These are phyloP conservation scores for Chlamydomonas sp. DNA, from an alignment of 139 green algal species.

Conservation along the genomic window DNA sequence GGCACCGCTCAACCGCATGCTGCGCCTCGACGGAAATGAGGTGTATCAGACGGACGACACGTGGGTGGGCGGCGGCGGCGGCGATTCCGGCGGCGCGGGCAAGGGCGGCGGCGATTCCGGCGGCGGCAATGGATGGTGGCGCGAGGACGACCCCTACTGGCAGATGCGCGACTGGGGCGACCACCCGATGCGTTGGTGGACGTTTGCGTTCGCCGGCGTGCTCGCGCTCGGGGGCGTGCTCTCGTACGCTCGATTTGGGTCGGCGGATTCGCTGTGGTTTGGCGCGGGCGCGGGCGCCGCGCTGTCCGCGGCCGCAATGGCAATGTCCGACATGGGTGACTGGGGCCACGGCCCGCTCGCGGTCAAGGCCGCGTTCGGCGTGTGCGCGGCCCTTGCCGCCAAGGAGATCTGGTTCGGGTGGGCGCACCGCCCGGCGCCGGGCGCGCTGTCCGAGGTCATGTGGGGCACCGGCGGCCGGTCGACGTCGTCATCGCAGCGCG, in stretches of 20 bases:
- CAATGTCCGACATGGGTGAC: background rate
- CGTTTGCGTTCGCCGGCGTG: slow-evolving; percentile 29
- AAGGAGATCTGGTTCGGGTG: slow-evolving; percentile 8
- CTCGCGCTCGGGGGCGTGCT: slow-evolving; percentile 31
- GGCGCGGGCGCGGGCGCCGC: background rate
- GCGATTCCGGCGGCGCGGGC: background rate
- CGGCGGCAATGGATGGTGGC: slow-evolving; percentile 24
- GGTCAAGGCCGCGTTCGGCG: slow-evolving; percentile 9
- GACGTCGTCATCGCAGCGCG: too few relatives aligned
- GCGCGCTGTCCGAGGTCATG: background rate
- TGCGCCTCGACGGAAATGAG: slow-evolving; percentile 17
- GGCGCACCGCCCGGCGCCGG: background rate
- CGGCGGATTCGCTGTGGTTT: slow-evolving; percentile 8
- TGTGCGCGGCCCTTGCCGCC: slow-evolving; percentile 16
- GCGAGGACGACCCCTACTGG: slow-evolving; percentile 51
- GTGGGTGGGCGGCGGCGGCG: slow-evolving; percentile 11
- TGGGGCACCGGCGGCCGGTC: too few relatives aligned
- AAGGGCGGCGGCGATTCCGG: slow-evolving; percentile 1
- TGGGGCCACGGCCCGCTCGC: slow-evolving; percentile 16
- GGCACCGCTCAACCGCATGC: slow-evolving; percentile 30
- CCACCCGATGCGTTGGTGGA: slow-evolving; percentile 52
- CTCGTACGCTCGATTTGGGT: slow-evolving; percentile 11
- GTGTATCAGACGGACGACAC: slow-evolving; percentile 17
- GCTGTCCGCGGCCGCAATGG: background rate
- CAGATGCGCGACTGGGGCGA: slow-evolving; percentile 38